Evolutionary conservation across 1,284 basidiomycete genomes (phyloP).

Genomic region (Leucoagaricus sp.): DNA sequence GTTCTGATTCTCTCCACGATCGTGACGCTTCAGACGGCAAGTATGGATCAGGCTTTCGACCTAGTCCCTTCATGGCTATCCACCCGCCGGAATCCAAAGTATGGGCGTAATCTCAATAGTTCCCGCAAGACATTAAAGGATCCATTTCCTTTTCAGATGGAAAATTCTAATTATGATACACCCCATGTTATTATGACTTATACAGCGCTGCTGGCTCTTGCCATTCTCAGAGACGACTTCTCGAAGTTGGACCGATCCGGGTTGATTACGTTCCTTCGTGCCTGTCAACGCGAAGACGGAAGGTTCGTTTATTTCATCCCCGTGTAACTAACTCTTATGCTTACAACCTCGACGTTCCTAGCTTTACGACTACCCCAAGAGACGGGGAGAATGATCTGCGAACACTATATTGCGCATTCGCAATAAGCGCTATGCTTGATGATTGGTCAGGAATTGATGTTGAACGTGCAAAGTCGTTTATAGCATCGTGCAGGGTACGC

Average conservation of each 20-base stretch:
- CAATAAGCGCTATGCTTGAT: slow-evolving; percentile 74
- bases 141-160: slow-evolving; percentile 25
- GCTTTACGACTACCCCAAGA: slow-evolving; percentile 76
- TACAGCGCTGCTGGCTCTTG: slow-evolving; percentile 79
- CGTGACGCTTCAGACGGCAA: slow-evolving; percentile 40
- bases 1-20: background rate
- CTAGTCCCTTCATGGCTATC: slow-evolving; percentile 64
- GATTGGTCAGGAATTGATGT: slow-evolving; percentile 79
- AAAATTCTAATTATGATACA: slow-evolving; percentile 54
- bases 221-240: slow-evolving; percentile 84
- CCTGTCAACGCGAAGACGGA: slow-evolving; percentile 80
- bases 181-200: slow-evolving; percentile 94
- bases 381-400: slow-evolving; percentile 75
- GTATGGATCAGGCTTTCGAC: slow-evolving; percentile 74
- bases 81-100: slow-evolving; percentile 15
- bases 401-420: slow-evolving; percentile 89
- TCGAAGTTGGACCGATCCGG: slow-evolving; percentile 63
- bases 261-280: slow-evolving; percentile 60
- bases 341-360: slow-evolving; percentile 32
- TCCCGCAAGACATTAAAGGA: background rate
- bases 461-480: slow-evolving; percentile 58
- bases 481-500: slow-evolving; percentile 71
- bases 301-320: slow-evolving; percentile 50
- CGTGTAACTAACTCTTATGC: background rate
- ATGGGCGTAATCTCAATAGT: background rate